Conservation (phyloP, 331 rosid species). For the Acacia pycnantha region DNA sequence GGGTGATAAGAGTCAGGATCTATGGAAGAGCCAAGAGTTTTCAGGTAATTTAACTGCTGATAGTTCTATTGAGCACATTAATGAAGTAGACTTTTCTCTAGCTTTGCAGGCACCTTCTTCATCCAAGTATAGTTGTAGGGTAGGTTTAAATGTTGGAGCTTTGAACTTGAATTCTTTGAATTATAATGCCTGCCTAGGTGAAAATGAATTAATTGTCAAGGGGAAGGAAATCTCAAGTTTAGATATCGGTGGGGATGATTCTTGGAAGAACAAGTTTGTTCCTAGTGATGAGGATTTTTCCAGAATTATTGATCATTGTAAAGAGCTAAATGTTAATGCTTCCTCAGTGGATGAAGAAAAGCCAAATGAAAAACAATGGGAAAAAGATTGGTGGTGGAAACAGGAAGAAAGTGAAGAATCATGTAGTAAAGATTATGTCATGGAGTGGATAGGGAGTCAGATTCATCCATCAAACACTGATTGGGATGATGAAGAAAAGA, state of each 20-base stretch:
- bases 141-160: constrained; percentile 51
- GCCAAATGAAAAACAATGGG: constrained; percentile 70
- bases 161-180: constrained; percentile 64
- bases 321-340: constrained; percentile 57
- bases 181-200: constrained; percentile 59
- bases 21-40: constrained; percentile 81
- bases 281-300: constrained; percentile 73
- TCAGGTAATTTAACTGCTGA: constrained; percentile 76
- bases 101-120: constrained; percentile 92
- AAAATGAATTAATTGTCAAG: constrained; percentile 59
- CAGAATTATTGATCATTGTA: constrained; percentile 61
- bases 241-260: constrained; percentile 41
- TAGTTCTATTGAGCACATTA: constrained; percentile 67
- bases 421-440: constrained; percentile 88
- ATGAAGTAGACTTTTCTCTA: constrained; percentile 93
- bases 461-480: constrained; percentile 81
- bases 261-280: constrained; percentile 46
- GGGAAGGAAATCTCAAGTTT: constrained; percentile 70
- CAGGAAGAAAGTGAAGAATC: constrained; percentile 84
- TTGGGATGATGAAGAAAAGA: constrained; percentile 80
- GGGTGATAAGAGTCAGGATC: constrained; percentile 68
- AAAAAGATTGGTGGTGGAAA: constrained; percentile 96
- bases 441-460: constrained; percentile 97
- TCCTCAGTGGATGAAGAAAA: constrained; percentile 51
- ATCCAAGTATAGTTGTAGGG: constrained; percentile 64